Percentiles rank a stretch among this genome's conserved stretches.
Evolutionary conservation across 1,284 basidiomycete species (phyloP).

Genomic region (Cronartium quercuum): DNA sequence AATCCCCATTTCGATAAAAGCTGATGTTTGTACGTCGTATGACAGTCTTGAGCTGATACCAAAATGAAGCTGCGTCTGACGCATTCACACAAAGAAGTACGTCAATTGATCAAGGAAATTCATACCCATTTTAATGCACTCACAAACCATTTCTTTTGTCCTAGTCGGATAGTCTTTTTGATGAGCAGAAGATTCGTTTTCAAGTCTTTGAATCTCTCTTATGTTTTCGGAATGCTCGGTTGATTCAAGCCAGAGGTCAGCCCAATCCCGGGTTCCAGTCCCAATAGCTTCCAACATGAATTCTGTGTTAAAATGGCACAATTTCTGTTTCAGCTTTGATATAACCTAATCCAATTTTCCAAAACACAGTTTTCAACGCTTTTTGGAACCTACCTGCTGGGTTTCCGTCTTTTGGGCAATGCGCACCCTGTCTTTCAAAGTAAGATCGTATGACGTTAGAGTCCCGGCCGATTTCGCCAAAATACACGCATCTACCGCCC

Average conservation of each 20-base stretch:
- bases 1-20: slow-evolving; percentile 75
- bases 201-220: slow-evolving; percentile 52
- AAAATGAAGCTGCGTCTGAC: slow-evolving; percentile 61
- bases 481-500: slow-evolving; percentile 55
- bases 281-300: slow-evolving; percentile 51
- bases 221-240: slow-evolving; percentile 48
- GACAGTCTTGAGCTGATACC: slow-evolving; percentile 70
- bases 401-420: slow-evolving; percentile 55
- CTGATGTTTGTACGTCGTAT: slow-evolving; percentile 66
- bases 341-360: too few relatives aligned
- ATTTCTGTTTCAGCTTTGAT: too few relatives aligned
- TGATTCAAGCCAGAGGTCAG: slow-evolving; percentile 50
- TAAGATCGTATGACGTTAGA: slow-evolving; percentile 55
- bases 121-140: slow-evolving; percentile 49
- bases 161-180: neutral
- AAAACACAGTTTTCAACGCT: slow-evolving; percentile 43
- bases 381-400: slow-evolving; percentile 49
- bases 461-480: slow-evolving; percentile 57
- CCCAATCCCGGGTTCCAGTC: slow-evolving; percentile 52
- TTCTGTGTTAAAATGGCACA: neutral
- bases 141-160: neutral
- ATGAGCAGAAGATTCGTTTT: slow-evolving; percentile 50
- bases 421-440: slow-evolving; percentile 55
- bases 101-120: slow-evolving; percentile 73
- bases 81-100: slow-evolving; percentile 56